These are phyloP conservation scores for Tetraselmis chui DNA, from an alignment of 139 green algal species.

Conservation along the genomic window DNA sequence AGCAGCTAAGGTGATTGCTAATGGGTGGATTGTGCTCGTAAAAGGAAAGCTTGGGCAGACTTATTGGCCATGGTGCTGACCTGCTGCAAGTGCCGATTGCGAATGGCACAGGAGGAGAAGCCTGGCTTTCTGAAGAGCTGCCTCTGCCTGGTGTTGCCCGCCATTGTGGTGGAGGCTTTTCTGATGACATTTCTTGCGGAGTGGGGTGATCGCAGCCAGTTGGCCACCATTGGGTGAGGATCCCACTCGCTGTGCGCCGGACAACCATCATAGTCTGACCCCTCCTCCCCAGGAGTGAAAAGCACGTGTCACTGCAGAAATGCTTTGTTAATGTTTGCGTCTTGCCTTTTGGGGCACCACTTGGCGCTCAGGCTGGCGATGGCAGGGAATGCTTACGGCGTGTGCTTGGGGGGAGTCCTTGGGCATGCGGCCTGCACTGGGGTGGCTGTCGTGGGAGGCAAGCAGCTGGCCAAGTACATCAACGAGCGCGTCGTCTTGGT, in stretches of 20 bases:
- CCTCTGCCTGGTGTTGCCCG: slow-evolving; percentile 57
- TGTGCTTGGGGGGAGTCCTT: slow-evolving; percentile 86
- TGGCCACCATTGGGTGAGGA: slow-evolving; percentile 71
- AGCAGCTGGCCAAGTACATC: background rate
- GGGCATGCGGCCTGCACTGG: slow-evolving; percentile 91
- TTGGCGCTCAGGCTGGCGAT: background rate
- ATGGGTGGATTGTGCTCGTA: too few relatives aligned
- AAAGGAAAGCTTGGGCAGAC: too few relatives aligned
- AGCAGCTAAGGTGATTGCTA: slow-evolving; percentile 34
- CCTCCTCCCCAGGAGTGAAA: too few relatives aligned
- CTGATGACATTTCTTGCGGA: slow-evolving; percentile 96
- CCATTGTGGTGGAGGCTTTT: slow-evolving; percentile 91
- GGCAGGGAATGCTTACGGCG: slow-evolving; percentile 36
- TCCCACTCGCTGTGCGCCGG: too few relatives aligned
- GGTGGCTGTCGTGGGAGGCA: slow-evolving; percentile 84
- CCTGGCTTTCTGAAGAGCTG: slow-evolving; percentile 1
- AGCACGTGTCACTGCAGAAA: too few relatives aligned
- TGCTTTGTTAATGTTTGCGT: too few relatives aligned
- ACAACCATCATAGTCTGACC: too few relatives aligned
- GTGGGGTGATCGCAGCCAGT: slow-evolving; percentile 97
- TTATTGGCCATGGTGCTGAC: too few relatives aligned
- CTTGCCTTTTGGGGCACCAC: too few relatives aligned
- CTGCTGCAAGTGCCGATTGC: too few relatives aligned
- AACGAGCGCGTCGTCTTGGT: background rate
- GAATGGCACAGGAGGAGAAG: background rate